Conservation (phyloP, 2,329 filamentous ascomycete species). For the Arthrobotrys sphaeroides region DNA sequence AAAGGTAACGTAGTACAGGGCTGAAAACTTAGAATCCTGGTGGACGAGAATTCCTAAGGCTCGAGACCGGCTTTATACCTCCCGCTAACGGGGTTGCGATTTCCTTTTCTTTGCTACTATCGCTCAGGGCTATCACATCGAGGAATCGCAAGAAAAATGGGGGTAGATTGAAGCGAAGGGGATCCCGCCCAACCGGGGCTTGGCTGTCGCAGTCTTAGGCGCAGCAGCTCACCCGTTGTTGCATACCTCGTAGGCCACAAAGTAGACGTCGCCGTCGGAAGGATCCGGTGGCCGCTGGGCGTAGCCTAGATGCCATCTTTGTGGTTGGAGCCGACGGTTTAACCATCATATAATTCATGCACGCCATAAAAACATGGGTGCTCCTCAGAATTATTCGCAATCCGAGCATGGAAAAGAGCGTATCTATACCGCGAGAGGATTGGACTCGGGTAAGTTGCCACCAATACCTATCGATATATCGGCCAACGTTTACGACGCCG, state of each 20-base stretch:
- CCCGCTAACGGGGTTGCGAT: background rate
- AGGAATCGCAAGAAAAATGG: background rate
- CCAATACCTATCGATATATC: background rate
- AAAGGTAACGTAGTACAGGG: no score
- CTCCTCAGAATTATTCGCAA: background rate
- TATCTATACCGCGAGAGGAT: background rate
- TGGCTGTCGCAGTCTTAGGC: background rate
- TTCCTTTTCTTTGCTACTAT: background rate
- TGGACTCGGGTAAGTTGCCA: background rate
- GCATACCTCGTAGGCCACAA: no score
- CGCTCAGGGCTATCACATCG: background rate
- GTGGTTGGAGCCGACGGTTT: background rate
- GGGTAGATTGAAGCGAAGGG: conserved; percentile 1
- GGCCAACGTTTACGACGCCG: background rate
- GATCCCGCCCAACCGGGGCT: background rate
- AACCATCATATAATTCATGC: background rate
- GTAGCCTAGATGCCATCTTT: background rate
- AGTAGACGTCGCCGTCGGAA: background rate
- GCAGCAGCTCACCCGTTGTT: background rate
- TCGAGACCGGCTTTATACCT: background rate
- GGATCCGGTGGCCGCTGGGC: background rate
- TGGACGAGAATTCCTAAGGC: background rate
- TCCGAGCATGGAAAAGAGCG: background rate
- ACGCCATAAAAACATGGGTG: background rate
- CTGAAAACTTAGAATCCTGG: background rate